Evolutionary conservation across 352 stramenopile genomes (phyloP), one percentile per base, ranked within the genome.

Genomic region (Phytophthora constricta): DNA sequence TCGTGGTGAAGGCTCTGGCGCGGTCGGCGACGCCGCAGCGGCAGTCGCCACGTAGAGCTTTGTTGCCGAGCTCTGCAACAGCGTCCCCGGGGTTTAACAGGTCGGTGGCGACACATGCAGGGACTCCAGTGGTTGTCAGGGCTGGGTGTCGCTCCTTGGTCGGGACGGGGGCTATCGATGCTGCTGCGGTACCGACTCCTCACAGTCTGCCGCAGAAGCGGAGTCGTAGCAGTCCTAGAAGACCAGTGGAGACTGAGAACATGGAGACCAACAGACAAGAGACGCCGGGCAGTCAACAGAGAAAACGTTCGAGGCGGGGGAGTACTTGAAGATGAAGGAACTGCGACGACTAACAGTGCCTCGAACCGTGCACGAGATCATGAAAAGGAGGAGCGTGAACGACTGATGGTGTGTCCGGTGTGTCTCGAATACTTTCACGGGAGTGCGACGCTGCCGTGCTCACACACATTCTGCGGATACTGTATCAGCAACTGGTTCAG

Each of bases 401-500:
- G 80, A 23, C 72, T 90, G 23, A 90, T 96, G 81, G 73, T 89
- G 53, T 96, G 88, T 41, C 72, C 88, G 0, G 86, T 96, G 39
- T 96, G 88, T 67, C 76, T 94, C 27, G 87, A 96, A 54, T 94
- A 87, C 59, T 96, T 87, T 52, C 77, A 92, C 42, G 72, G 78
- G 26, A 92, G 84, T 60, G 84, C 82, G 37, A 96, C 88, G 43
- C 68, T 96, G 42, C 68, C 86, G 11, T 96, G 88, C 55, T 96
- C 88, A 3, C 88, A 96, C 57, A 94, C 88, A 8, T 96, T 96
- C 62, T 96, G 88, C 42, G 82, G 86, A 20, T 62, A 80, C 52
- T 96, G 88, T 47, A 79, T 96, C 60, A 87, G 76, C 53, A 85
- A 79, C 47, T 96, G 88, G 88, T 92, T 96, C 68, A 82, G 84